phyloP scores from a whole-genome alignment of 805 yeast species.

The Candida alai region DNA sequence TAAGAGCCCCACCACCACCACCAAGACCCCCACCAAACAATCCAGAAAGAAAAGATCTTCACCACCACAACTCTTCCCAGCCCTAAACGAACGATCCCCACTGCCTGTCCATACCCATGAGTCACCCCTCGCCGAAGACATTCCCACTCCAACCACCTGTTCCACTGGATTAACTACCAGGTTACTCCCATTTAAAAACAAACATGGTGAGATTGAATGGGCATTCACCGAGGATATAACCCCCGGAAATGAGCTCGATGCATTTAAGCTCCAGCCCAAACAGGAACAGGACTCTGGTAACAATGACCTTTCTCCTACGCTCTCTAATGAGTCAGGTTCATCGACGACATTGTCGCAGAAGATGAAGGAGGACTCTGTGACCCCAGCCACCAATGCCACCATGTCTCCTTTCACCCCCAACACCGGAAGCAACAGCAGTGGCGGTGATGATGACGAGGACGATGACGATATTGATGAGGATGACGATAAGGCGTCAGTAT shows the following conservation, averaged over 20 bases:
- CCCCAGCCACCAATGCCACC: conserved; percentile 28
- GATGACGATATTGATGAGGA: conserved; percentile 18
- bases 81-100: too few species aligned
- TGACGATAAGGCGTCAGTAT: conserved; percentile 8
- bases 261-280: conserved; percentile 9
- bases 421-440: too few species aligned
- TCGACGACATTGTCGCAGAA: conserved; percentile 18
- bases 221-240: conserved; percentile 42
- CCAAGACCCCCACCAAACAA: too few species aligned
- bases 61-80: too few species aligned
- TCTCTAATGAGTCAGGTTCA: conserved; percentile 34
- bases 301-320: conserved; percentile 30
- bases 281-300: neutral
- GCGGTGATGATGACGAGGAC: conserved; percentile 20
- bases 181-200: conserved; percentile 48
- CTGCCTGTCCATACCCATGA: conserved; percentile 1
- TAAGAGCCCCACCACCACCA: too few species aligned
- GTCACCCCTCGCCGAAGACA: conserved; percentile 1
- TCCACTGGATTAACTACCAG: conserved; percentile 49
- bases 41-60: too few species aligned
- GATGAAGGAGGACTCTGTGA: conserved; percentile 11
- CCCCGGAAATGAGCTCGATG: conserved; percentile 25
- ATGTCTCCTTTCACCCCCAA: conserved; percentile 26
- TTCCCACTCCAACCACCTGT: conserved; percentile 25
- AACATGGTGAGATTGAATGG: conserved; percentile 57